phyloP scores from a whole-genome alignment of 148 eudicot species.

The Diospyros lotus region DNA sequence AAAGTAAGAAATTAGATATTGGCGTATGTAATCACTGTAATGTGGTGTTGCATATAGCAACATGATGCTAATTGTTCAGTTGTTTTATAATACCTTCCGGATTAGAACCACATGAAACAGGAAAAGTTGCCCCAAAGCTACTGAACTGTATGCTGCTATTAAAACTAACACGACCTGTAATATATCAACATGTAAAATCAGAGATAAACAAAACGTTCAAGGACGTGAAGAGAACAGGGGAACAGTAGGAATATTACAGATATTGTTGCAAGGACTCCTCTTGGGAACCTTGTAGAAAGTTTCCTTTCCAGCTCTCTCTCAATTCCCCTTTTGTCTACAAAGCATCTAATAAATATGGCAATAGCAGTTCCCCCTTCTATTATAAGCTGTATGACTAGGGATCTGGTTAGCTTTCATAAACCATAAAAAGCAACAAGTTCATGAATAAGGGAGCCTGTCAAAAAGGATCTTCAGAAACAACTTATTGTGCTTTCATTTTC shows the following conservation, averaged over 20 bases:
- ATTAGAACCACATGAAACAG: slow-evolving; percentile 92
- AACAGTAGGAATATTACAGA: slow-evolving; percentile 40
- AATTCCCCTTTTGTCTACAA: slow-evolving; percentile 63
- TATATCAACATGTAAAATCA: slow-evolving; percentile 7
- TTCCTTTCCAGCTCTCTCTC: slow-evolving; percentile 42
- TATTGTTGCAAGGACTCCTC: slow-evolving; percentile 65
- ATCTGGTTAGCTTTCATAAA: slow-evolving; percentile 6
- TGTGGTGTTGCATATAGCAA: not conserved
- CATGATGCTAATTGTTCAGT: not conserved
- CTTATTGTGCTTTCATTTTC: no score
- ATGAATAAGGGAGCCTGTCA: not conserved
- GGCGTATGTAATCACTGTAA: not conserved
- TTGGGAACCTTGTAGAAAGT: slow-evolving; percentile 53
- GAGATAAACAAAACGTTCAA: not conserved
- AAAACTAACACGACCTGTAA: slow-evolving; percentile 61
- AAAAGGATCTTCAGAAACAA: not conserved
- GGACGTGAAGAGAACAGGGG: not conserved
- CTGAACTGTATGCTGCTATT: slow-evolving; percentile 66
- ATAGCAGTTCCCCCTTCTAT: slow-evolving; percentile 81
- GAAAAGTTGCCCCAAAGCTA: slow-evolving; percentile 92
- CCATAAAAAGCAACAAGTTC: not conserved
- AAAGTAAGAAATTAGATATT: not conserved
- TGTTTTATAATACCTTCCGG: slow-evolving; percentile 55
- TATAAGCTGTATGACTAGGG: slow-evolving; percentile 47
- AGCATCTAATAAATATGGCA: slow-evolving; percentile 77